Evolutionary conservation across 208 protist species (phyloP).

Genomic region (Crithidia fasciculata): DNA sequence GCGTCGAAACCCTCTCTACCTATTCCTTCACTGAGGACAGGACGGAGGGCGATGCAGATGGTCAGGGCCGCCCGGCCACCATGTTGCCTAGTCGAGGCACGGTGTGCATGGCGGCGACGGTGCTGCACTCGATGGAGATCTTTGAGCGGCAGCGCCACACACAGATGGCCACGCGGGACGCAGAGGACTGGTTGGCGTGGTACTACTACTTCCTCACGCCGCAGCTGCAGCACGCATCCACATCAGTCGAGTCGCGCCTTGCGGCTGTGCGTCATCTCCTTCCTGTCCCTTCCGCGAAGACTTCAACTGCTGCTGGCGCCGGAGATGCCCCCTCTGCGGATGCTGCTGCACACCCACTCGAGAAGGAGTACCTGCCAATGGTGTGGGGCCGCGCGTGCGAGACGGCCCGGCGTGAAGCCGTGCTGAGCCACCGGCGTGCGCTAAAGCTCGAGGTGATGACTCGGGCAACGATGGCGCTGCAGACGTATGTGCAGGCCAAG

Average conservation of each 20-base stretch:
- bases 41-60: not conserved
- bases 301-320: too few relatives aligned
- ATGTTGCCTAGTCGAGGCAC: slow-evolving; percentile 15
- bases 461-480: not conserved
- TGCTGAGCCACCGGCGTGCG: slow-evolving; percentile 15
- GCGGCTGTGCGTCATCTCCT: slow-evolving; percentile 5
- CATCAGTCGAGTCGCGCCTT: not conserved
- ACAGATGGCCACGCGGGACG: slow-evolving; percentile 42
- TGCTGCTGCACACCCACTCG: slow-evolving; percentile 1
- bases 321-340: not conserved
- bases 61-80: too few relatives aligned
- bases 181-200: slow-evolving; percentile 42
- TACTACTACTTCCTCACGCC: slow-evolving; percentile 34
- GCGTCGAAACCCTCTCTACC: not conserved
- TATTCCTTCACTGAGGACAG: slow-evolving; percentile 1
- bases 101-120: slow-evolving; percentile 53
- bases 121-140: slow-evolving; percentile 75
- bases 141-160: slow-evolving; percentile 55
- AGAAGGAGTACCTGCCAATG: slow-evolving; percentile 19
- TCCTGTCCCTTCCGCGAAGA: not conserved
- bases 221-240: slow-evolving; percentile 1
- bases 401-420: slow-evolving; percentile 1
- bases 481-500: not conserved
- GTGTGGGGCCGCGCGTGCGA: slow-evolving; percentile 10
- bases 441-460: slow-evolving; percentile 18